Evolutionary conservation across 2,329 filamentous ascomycete genomes (phyloP).

Genomic region (Mycosphaerella sp.): DNA sequence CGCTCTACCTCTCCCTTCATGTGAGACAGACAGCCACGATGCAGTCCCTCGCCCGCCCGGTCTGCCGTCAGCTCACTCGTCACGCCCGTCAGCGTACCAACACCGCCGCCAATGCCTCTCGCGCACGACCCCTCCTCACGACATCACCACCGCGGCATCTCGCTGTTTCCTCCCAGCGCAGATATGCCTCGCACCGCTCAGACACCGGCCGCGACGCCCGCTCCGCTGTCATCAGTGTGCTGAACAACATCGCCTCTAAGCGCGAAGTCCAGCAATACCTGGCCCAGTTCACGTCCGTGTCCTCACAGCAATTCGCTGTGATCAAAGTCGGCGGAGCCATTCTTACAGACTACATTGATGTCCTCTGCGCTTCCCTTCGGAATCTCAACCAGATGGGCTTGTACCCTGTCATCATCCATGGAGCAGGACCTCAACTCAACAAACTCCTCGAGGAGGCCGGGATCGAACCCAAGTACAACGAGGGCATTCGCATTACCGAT

Average conservation of each 20-base stretch:
- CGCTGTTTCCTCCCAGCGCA: conserved; percentile 9
- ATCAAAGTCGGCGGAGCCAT: conserved; percentile 98
- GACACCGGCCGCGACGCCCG: conserved; percentile 56
- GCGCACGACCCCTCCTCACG: conserved; percentile 9
- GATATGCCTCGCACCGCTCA: conserved; percentile 23
- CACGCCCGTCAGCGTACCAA: conserved; percentile 4
- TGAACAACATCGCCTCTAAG: conserved; percentile 95
- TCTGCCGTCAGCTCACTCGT: conserved; percentile 17
- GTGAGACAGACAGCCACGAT: conserved; percentile 8
- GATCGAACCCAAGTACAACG: conserved; percentile 91
- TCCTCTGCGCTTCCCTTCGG: conserved; percentile 78
- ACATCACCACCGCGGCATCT: not conserved
- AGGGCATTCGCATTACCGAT: conserved; percentile 92
- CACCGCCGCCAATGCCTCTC: not conserved
- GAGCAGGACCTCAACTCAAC: conserved; percentile 91
- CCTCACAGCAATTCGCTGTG: conserved; percentile 93
- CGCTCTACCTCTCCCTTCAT: not conserved
- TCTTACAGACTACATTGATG: conserved; percentile 86
- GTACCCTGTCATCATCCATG: conserved; percentile 92
- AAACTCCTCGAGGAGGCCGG: conserved; percentile 81
- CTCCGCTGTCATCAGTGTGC: conserved; percentile 77
- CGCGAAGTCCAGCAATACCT: conserved; percentile 96
- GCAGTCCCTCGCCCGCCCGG: conserved; percentile 15
- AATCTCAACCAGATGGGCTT: conserved; percentile 93
- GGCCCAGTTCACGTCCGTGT: conserved; percentile 93